Evolutionary conservation across 2,329 filamentous ascomycete genomes (phyloP), one percentile per base, ranked within the genome.

Genomic region (Lachnellula hyalina): DNA sequence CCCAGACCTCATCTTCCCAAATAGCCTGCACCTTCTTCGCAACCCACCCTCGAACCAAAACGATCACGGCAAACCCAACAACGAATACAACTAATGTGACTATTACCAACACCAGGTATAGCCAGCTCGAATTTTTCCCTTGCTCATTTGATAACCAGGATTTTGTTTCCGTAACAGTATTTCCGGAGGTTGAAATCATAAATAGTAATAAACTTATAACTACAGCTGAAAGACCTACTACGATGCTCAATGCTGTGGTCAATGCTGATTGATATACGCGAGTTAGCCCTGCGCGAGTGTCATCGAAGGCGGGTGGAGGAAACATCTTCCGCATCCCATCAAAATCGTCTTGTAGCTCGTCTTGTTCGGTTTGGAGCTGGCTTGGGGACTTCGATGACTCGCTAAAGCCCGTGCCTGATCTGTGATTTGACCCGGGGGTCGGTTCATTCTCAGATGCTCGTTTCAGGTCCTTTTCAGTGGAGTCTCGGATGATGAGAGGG

Each of bases 1-100:
- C 80, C 86, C 86, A 90, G 0, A 85, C 74, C 65, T 88, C 83
- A 50, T 86, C 83, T 42, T 89, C 80, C 71, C 87, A 88, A 0
- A 87, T 74, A 42, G 77, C 75, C 53, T 79, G 74, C 12, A 86
- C 78, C 62, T 79, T 85, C 53, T 82, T 86, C 11, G 75, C 73
- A 9, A 82, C 74, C 83, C 84, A 89, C 49, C 78, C 74, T 8
- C 78, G 74, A 54, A 85, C 73, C 2, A 74, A 77, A 2, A 76
- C 53, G 8, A 78, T 68, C 1, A 78, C 63, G 4, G 72, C 42
- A n/a, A 60, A 36, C 5, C 55, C 61, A 42, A 54, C 34, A 4
- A 36, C 56, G 1, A 51, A n/a, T 42, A 54, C 55, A 44, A 61
- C 2, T 11, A 46, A 15, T 15, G 57, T 52, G 3, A 51, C 49